These are phyloP conservation scores for Pyrenophora graminea DNA, from an alignment of 2,329 filamentous ascomycete genomes.

Conservation along the genomic window DNA sequence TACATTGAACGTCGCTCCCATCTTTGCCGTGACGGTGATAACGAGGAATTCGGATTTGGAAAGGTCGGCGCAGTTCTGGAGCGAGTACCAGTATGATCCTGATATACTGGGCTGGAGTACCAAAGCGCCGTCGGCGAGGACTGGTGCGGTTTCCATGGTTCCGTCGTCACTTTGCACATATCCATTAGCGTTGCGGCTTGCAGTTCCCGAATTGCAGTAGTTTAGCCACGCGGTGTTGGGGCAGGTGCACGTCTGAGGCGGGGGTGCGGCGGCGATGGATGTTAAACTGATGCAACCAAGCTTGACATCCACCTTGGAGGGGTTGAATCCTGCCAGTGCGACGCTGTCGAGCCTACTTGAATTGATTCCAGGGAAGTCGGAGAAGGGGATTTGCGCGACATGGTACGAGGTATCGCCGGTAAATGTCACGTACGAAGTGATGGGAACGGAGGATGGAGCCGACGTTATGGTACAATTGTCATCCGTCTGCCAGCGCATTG, in stretches of 20 bases:
- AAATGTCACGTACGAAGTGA: constrained; percentile 7
- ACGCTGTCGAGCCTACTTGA: constrained; percentile 10
- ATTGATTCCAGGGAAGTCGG: constrained; percentile 11
- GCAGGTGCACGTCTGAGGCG: not conserved
- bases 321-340: constrained; percentile 2
- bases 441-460: not conserved
- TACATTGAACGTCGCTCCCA: constrained; percentile 9
- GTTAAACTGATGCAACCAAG: constrained; percentile 9
- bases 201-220: constrained; percentile 6
- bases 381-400: constrained; percentile 10
- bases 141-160: constrained; percentile 6
- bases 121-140: constrained; percentile 1
- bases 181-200: constrained; percentile 4
- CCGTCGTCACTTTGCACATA: constrained; percentile 10
- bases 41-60: not conserved
- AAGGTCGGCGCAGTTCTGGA: constrained; percentile 8
- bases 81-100: constrained; percentile 14
- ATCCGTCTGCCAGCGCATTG: constrained; percentile 10
- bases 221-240: constrained; percentile 9
- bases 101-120: constrained; percentile 6
- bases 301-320: not conserved
- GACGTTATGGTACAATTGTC: constrained; percentile 1
- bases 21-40: constrained; percentile 7
- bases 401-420: not conserved
- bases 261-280: not conserved